Conservation (phyloP, 2,329 filamentous ascomycete genomes). For the Alternaria atra region DNA sequence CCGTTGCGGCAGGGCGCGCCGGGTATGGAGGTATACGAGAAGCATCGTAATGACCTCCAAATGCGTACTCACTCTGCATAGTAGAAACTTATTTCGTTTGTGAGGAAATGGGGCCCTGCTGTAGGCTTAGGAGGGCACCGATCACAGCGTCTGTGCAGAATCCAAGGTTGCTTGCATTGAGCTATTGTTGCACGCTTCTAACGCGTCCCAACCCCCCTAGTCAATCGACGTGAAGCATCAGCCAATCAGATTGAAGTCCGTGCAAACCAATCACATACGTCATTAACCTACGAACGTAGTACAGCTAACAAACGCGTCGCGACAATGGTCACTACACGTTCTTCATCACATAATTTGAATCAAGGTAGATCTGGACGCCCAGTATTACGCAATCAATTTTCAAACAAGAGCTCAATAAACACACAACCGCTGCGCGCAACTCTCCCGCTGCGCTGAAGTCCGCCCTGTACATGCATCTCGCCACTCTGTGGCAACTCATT, state of each 20-base stretch:
- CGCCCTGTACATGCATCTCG: neutral
- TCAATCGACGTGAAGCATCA: neutral
- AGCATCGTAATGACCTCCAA: no score
- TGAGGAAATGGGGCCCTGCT: no score
- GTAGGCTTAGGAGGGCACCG: no score
- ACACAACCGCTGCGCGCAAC: neutral
- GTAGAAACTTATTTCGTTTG: no score
- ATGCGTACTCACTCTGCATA: no score
- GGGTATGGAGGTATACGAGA: no score
- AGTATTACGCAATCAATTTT: neutral
- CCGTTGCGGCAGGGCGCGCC: no score
- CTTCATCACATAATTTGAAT: neutral
- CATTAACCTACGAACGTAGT: conserved; percentile 6
- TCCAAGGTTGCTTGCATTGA: no score
- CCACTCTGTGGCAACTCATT: neutral
- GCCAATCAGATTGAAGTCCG: neutral
- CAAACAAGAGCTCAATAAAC: neutral
- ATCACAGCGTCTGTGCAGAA: no score
- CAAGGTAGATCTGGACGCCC: neutral
- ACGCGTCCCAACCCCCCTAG: neutral
- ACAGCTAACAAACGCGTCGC: neutral
- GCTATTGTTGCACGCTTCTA: no score
- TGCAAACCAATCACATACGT: conserved; percentile 13
- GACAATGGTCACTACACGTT: neutral
- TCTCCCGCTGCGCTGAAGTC: neutral